phyloP scores from a whole-genome alignment of 345 rosid genomes.

The Microcos paniculata region DNA sequence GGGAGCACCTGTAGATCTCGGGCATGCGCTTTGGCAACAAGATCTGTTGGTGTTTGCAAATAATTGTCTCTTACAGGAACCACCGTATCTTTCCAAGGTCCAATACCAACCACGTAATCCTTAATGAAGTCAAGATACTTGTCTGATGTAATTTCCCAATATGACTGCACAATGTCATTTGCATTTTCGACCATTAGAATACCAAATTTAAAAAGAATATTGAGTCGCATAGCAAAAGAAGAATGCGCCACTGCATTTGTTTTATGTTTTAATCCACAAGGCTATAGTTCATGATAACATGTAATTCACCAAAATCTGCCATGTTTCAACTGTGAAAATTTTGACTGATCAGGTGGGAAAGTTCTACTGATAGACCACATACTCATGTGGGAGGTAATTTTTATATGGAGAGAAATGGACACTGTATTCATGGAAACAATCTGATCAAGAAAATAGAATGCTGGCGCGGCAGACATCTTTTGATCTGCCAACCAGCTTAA shows the following conservation, averaged over 20 bases:
- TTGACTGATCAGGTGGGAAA: no score
- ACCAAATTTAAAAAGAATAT: no score
- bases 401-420: background rate
- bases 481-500: background rate
- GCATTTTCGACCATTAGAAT: background rate
- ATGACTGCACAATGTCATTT: constrained; percentile 56
- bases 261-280: no score
- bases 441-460: background rate
- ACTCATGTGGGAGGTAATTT: background rate
- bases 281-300: no score
- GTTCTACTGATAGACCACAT: background rate
- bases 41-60: constrained; percentile 72
- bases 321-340: no score
- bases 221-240: no score
- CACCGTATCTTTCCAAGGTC: constrained; percentile 97
- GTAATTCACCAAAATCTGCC: no score
- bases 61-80: constrained; percentile 66
- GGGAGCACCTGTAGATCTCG: constrained; percentile 66
- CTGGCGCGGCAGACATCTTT: background rate
- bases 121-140: constrained; percentile 67
- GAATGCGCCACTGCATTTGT: no score
- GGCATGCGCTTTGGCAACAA: constrained; percentile 82
- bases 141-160: constrained; percentile 83
- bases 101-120: constrained; percentile 86
- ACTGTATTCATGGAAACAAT: background rate